Evolutionary conservation across 192 early-diverging fungal genomes (phyloP).

Genomic region (Allomyces macrogynus): DNA sequence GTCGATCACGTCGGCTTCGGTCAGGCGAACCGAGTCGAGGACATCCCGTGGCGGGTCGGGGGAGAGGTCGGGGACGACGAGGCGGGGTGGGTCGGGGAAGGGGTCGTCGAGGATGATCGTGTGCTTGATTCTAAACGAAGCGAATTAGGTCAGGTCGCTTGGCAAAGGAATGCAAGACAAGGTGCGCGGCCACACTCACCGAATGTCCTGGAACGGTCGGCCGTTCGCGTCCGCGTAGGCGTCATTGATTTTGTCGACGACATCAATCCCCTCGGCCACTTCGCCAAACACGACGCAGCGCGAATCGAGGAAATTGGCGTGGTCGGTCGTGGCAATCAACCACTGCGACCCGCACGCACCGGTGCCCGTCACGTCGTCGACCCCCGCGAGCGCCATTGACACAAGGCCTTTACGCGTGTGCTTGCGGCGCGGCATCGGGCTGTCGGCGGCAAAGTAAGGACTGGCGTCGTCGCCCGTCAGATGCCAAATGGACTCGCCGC

Average conservation of each 20-base stretch:
- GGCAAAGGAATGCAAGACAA: neutral
- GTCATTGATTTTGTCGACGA: conserved; percentile 55
- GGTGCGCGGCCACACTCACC: conserved; percentile 8
- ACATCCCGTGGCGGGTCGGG: conserved; percentile 57
- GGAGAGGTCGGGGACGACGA: conserved; percentile 42
- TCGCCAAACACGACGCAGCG: conserved; percentile 70
- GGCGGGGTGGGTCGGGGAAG: conserved; percentile 55
- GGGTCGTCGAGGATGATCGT: conserved; percentile 86
- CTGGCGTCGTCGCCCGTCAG: neutral
- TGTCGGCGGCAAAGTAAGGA: neutral
- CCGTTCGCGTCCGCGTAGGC: conserved; percentile 45
- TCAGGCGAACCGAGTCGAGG: conserved; percentile 49
- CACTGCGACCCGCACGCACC: conserved; percentile 55
- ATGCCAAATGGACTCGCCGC: conserved; percentile 41
- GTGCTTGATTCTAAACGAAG: conserved; percentile 44
- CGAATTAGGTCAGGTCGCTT: neutral
- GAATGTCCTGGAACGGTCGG: conserved; percentile 64
- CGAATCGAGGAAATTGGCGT: conserved; percentile 61
- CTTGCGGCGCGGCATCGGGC: conserved; percentile 5
- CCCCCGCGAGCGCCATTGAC: neutral
- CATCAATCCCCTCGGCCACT: conserved; percentile 75
- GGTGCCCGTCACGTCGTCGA: neutral
- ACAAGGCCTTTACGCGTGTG: neutral
- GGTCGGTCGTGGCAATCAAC: conserved; percentile 55
- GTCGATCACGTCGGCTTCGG: conserved; percentile 53